Conservation (phyloP, 1,284 basidiomycete species). For the Malassezia globosa region DNA sequence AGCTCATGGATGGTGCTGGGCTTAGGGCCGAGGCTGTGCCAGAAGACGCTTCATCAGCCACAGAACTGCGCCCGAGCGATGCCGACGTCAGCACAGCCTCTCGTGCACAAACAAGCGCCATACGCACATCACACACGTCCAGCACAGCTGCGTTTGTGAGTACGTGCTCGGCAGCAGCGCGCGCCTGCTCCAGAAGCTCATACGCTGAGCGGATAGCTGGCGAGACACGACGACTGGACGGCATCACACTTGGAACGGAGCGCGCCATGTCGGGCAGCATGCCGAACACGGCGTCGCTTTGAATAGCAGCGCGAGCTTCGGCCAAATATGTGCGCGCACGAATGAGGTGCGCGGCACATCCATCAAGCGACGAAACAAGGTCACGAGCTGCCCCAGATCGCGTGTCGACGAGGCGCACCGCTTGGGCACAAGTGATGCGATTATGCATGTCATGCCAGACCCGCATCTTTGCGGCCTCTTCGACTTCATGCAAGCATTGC, state of each 20-base stretch:
- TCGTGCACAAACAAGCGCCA: not conserved
- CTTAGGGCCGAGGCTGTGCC: no score
- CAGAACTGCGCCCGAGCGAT: not conserved
- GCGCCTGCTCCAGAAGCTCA: not conserved
- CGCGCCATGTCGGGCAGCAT: constrained; percentile 36
- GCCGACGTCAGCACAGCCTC: not conserved
- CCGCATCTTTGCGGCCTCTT: not conserved
- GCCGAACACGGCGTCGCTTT: constrained; percentile 30
- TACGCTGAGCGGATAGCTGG: not conserved
- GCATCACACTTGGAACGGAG: constrained; percentile 19
- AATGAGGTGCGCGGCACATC: not conserved
- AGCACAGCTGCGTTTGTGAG: not conserved
- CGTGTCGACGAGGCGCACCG: not conserved
- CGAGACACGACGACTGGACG: not conserved
- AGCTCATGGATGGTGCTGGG: no score
- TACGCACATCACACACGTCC: constrained; percentile 7
- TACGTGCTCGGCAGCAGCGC: not conserved
- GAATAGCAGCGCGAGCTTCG: constrained; percentile 15
- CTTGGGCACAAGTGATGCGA: not conserved
- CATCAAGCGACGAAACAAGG: not conserved
- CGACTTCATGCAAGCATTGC: not conserved
- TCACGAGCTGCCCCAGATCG: not conserved
- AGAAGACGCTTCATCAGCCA: not conserved
- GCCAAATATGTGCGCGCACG: constrained; percentile 14
- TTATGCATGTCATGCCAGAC: not conserved